A percentile compares a stretch with the other conserved stretches of the same genome.
Evolutionary conservation across 352 stramenopile genomes (phyloP).

Genomic region (Phytophthora constricta): DNA sequence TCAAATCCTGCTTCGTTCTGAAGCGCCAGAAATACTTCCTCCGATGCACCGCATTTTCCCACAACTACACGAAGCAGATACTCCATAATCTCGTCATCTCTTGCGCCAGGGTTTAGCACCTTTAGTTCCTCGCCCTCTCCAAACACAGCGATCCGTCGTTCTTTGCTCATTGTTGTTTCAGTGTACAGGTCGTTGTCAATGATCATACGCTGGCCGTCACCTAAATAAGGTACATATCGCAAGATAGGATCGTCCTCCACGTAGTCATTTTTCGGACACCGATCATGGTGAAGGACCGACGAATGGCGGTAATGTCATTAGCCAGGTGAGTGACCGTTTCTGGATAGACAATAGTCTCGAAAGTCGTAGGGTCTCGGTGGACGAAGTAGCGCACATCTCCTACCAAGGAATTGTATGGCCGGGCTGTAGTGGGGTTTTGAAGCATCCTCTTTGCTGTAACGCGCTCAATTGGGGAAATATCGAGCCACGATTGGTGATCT

Average conservation of each 20-base stretch:
- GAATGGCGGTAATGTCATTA: conserved; percentile 51
- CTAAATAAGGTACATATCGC: conserved; percentile 90
- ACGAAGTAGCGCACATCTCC: conserved; percentile 51
- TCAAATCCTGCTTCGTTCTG: conserved; percentile 37
- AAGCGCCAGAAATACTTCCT: conserved; percentile 59
- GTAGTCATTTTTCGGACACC: conserved; percentile 75
- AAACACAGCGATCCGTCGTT: conserved; percentile 47
- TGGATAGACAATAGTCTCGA: conserved; percentile 39
- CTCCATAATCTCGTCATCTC: conserved; percentile 69
- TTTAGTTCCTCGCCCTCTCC: conserved; percentile 51
- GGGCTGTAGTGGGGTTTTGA: conserved; percentile 13
- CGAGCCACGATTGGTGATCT: conserved; percentile 38
- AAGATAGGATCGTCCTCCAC: conserved; percentile 88
- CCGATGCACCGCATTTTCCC: conserved; percentile 43
- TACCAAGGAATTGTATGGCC: conserved; percentile 45
- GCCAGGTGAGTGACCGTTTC: conserved; percentile 64
- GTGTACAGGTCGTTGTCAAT: conserved; percentile 71
- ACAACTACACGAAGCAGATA: conserved; percentile 67
- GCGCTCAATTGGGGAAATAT: conserved; percentile 43
- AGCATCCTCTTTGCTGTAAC: conserved; percentile 33
- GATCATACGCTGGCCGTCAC: conserved; percentile 62
- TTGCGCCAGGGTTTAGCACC: conserved; percentile 33
- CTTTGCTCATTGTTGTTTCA: conserved; percentile 68
- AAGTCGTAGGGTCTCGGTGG: conserved; percentile 13
- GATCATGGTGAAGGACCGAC: conserved; percentile 69